Conservation (phyloP, 495 filamentous ascomycete genomes). For the Podospora fimiseda region DNA sequence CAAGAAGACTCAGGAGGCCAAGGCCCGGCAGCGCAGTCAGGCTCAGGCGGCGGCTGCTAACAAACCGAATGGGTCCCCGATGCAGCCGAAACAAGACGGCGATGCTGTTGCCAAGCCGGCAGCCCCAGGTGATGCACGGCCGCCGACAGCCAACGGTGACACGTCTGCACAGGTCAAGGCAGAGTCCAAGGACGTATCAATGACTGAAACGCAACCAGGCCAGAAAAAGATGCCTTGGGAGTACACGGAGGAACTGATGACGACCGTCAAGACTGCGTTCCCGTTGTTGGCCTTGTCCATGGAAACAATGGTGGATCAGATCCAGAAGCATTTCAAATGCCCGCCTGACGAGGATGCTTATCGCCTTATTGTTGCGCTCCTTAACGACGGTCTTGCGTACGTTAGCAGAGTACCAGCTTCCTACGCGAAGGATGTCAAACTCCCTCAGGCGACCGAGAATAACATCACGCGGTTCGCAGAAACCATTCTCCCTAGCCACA, state of each 20-base stretch:
- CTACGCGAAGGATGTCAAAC: constrained; percentile 84
- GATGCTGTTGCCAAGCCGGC: constrained; percentile 19
- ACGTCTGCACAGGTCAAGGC: constrained; percentile 32
- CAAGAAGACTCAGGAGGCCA: constrained; percentile 79
- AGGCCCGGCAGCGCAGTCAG: constrained; percentile 40
- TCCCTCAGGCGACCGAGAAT: constrained; percentile 82
- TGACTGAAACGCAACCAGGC: constrained; percentile 27
- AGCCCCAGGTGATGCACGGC: constrained; percentile 30
- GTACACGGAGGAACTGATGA: constrained; percentile 89
- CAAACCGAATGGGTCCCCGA: constrained; percentile 36
- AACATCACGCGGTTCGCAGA: constrained; percentile 97
- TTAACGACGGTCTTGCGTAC: constrained; percentile 88
- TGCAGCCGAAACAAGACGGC: constrained; percentile 43
- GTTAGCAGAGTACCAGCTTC: constrained; percentile 77
- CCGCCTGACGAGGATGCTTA: constrained; percentile 98
- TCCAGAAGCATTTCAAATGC: constrained; percentile 97
- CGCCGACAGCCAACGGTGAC: constrained; percentile 43
- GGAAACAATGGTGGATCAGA: constrained; percentile 99
- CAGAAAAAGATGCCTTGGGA: constrained; percentile 86
- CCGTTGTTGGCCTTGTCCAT: constrained; percentile 92
- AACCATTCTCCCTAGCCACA: constrained; percentile 87
- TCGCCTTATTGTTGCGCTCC: constrained; percentile 88
- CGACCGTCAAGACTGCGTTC: constrained; percentile 89
- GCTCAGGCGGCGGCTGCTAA: constrained; percentile 8
- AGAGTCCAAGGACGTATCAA: constrained; percentile 34